These are phyloP conservation scores for Acanthamoeba healyi DNA, from an alignment of 208 protist species.

Conservation along the genomic window DNA sequence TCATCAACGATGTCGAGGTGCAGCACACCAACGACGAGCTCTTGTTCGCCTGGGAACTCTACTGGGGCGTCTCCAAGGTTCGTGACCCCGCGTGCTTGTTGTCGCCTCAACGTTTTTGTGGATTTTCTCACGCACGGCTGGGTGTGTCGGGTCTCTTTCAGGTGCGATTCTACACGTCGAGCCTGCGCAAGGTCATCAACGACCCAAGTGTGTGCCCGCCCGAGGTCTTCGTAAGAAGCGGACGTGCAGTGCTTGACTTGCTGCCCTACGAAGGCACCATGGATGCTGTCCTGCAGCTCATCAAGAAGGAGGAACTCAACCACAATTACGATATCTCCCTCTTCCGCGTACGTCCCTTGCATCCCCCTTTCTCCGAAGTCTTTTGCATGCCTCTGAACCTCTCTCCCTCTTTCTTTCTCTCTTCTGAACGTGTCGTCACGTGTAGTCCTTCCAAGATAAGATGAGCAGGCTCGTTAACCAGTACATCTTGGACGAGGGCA, in stretches of 20 bases:
- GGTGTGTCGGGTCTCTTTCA: not conserved
- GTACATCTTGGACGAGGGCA: constrained; percentile 4
- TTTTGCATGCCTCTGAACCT: too few species aligned
- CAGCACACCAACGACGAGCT: constrained; percentile 59
- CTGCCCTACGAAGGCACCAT: constrained; percentile 67
- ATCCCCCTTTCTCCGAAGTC: not conserved
- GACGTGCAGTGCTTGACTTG: not conserved
- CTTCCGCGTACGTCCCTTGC: constrained; percentile 1
- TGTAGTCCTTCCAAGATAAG: constrained; percentile 59
- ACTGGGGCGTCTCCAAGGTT: constrained; percentile 66
- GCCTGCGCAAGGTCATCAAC: constrained; percentile 44
- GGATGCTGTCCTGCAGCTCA: constrained; percentile 50
- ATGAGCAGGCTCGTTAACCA: not conserved
- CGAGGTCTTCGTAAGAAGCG: constrained; percentile 32
- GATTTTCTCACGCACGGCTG: not conserved
- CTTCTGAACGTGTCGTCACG: not conserved
- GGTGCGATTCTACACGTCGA: constrained; percentile 40
- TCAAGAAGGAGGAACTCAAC: constrained; percentile 75
- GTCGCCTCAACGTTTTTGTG: not conserved
- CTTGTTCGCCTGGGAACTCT: constrained; percentile 72
- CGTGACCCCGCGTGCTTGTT: too few species aligned
- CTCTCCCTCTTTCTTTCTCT: not conserved
- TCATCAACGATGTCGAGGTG: constrained; percentile 72
- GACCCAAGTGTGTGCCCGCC: constrained; percentile 39
- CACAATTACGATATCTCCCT: constrained; percentile 67